Conservation (phyloP, 208 protist genomes). For the Trypanosomatidae sp. region DNA sequence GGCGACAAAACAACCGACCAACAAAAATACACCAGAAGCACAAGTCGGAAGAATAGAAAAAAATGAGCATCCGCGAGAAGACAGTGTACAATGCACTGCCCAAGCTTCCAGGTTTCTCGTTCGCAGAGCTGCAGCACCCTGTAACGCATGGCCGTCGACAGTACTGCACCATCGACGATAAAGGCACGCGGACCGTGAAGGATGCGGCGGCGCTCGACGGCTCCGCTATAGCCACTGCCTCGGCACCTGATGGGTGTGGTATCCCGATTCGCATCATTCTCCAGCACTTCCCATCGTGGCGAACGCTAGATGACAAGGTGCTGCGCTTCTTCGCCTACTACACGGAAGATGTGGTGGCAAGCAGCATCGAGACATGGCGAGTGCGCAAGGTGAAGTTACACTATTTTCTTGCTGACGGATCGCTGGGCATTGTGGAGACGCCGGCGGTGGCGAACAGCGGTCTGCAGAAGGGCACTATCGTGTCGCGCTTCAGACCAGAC, state of each 20-base stretch:
- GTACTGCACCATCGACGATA: slow-evolving; percentile 48
- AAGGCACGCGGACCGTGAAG: slow-evolving; percentile 54
- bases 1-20: background rate
- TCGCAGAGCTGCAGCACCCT: slow-evolving; percentile 70
- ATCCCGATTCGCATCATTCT: slow-evolving; percentile 71
- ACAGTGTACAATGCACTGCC: slow-evolving; percentile 88
- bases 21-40: background rate
- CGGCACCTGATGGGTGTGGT: slow-evolving; percentile 45
- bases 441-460: slow-evolving; percentile 92
- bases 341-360: slow-evolving; percentile 93
- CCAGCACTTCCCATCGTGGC: slow-evolving; percentile 80
- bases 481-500: slow-evolving; percentile 84
- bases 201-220: slow-evolving; percentile 7
- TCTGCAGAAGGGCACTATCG: slow-evolving; percentile 87
- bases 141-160: slow-evolving; percentile 39
- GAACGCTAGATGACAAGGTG: slow-evolving; percentile 93
- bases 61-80: slow-evolving; percentile 43
- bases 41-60: background rate
- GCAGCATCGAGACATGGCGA: slow-evolving; percentile 78
- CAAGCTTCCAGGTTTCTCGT: slow-evolving; percentile 82
- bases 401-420: slow-evolving; percentile 95
- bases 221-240: background rate
- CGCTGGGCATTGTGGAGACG: slow-evolving; percentile 93
- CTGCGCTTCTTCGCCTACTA: slow-evolving; percentile 97
- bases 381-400: slow-evolving; percentile 93